Evolutionary conservation across 768 basidiomycete genomes (phyloP).

Genomic region (Lactarius hengduanensis): DNA sequence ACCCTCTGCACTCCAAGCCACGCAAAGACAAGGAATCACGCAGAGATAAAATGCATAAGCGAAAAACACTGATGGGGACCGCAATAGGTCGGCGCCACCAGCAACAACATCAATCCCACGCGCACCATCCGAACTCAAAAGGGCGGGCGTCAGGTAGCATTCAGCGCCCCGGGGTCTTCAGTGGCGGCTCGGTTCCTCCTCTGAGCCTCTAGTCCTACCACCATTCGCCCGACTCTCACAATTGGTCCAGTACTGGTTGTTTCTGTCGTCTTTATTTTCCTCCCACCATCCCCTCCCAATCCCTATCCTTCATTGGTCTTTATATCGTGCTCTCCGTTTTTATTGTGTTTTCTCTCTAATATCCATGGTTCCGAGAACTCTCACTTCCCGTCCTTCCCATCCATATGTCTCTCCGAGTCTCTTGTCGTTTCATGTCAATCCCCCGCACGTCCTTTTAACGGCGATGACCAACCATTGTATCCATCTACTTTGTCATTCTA

Average conservation of each 20-base stretch:
- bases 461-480: constrained; percentile 23
- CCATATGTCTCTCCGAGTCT: constrained; percentile 1
- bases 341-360: neutral
- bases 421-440: constrained; percentile 19
- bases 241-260: constrained; percentile 10
- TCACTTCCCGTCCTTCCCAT: neutral
- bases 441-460: neutral
- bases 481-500: constrained; percentile 15
- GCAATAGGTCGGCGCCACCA: constrained; percentile 37
- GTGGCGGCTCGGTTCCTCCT: constrained; percentile 29
- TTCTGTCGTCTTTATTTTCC: neutral
- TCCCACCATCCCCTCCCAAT: neutral
- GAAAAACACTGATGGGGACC: constrained; percentile 49
- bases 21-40: constrained; percentile 56
- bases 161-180: constrained; percentile 45
- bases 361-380: neutral
- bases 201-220: constrained; percentile 24
- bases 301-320: constrained; percentile 2
- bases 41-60: constrained; percentile 60
- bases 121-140: constrained; percentile 66
- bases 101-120: constrained; percentile 52
- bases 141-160: constrained; percentile 51
- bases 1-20: constrained; percentile 47
- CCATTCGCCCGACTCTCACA: neutral
- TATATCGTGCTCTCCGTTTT: neutral